Base-by-base conservation (phyloP, 345 rosid species). In the Melastoma malabathricum region DNA sequence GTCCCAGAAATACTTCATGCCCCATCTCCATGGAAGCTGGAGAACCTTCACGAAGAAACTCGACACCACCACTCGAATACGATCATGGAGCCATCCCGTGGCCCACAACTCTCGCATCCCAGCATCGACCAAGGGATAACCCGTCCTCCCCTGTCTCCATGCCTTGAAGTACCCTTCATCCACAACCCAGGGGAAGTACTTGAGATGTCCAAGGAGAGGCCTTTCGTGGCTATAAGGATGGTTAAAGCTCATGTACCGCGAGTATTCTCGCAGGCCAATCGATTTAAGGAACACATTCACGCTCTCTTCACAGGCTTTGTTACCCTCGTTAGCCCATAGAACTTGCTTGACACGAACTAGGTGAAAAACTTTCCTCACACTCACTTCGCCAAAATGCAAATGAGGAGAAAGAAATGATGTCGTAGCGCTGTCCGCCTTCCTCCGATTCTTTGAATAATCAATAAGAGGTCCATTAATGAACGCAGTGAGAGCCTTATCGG, bases 31-130 rank as follows among this genome's bases (percentile, higher is more conserved):
- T 0, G 98, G 98, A 66, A 90, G 83, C 65, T 84, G 96, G 51
- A 90, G 71, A 64, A 90, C 94, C 72, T 90, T 90, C 45, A 90
- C 98, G 59, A 90, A 90, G 77, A 90, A 90, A 70, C 98, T 90
- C 45, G 98, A 80, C 57, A 90, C 98, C 31, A 90, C 98, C 2
- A 90, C 94, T 62, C 98, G 61, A 64, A 90, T 90, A 61, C 98
- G 86, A 65, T 90, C 96, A 20, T 90, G 98, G 45, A 90, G 67
- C 98, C 98, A 90, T 52, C 98, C 96, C 0, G 95, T 74, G 55
- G 98, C 98, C 98, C 98, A 90, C 66, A 90, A 61, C 71, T 90
- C 98, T 68, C 98, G 76, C 98, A 90, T 90, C 53, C 98, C 98
- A 0, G 98, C 94, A 61, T 90, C 98, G n/a, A 90, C 98, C 57